phyloP scores from a whole-genome alignment of 768 basidiomycete genomes.

The Tubosaeta sp. region DNA sequence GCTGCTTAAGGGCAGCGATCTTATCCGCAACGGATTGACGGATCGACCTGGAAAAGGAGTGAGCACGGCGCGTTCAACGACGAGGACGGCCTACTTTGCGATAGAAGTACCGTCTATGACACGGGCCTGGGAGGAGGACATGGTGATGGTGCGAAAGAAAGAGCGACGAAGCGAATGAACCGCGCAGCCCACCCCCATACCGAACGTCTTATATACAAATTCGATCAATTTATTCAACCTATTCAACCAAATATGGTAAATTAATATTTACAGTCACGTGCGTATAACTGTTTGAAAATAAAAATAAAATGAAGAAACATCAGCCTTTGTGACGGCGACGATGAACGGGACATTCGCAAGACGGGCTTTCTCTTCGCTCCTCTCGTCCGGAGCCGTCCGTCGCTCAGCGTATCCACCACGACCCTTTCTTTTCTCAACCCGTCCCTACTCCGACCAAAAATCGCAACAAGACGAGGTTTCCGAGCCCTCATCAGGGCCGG shows the following conservation, averaged over 20 bases:
- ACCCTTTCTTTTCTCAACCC: constrained; percentile 23
- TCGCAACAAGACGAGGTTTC: constrained; percentile 12
- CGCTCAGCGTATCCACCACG: constrained; percentile 27
- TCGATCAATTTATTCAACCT: not conserved
- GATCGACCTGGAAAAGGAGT: constrained; percentile 57
- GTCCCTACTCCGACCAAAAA: constrained; percentile 62
- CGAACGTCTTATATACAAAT: not conserved
- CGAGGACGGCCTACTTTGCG: constrained; percentile 61
- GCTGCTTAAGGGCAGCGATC: constrained; percentile 59
- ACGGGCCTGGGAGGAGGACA: constrained; percentile 42
- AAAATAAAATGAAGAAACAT: not conserved
- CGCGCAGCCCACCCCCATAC: constrained; percentile 4
- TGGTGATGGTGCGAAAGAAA: constrained; percentile 28
- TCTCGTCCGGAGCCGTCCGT: constrained; percentile 46
- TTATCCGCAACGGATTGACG: constrained; percentile 69
- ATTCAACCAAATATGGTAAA: not conserved
- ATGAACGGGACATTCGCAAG: constrained; percentile 55
- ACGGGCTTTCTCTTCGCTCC: constrained; percentile 53
- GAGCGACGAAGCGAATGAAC: constrained; percentile 4
- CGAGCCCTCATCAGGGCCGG: constrained; percentile 16
- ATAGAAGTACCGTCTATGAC: constrained; percentile 82
- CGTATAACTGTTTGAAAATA: not conserved
- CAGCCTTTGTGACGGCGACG: constrained; percentile 5
- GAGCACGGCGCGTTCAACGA: constrained; percentile 11
- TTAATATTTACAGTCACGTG: constrained; percentile 19